Conservation (phyloP, 257 asterid species). For the Solanum lycopersicoides region DNA sequence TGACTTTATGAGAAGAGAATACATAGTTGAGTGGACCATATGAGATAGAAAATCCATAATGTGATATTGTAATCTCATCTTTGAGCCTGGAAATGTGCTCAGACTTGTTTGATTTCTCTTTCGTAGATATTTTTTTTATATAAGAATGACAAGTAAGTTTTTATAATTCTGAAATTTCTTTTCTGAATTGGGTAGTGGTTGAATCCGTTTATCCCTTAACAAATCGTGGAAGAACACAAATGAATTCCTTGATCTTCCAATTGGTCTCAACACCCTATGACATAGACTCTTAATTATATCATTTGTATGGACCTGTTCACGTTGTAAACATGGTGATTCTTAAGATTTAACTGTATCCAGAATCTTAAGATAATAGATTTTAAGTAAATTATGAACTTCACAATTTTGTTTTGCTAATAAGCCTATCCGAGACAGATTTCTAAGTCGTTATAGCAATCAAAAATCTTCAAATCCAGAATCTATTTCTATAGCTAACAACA, state of each 20-base stretch:
- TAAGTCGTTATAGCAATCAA: background rate
- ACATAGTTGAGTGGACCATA: too few relatives aligned
- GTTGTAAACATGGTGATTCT: background rate
- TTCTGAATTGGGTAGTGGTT: slow-evolving; percentile 35
- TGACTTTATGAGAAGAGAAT: too few relatives aligned
- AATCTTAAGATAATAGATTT: too few relatives aligned
- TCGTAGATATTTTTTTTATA: slow-evolving; percentile 31
- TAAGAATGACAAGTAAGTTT: slow-evolving; percentile 26
- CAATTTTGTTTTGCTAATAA: too few relatives aligned
- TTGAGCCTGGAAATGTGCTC: slow-evolving; percentile 23
- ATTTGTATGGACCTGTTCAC: slow-evolving; percentile 24
- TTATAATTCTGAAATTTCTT: slow-evolving; percentile 21
- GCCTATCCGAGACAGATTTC: background rate
- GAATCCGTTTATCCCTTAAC: slow-evolving; percentile 37
- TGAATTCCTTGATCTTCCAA: slow-evolving; percentile 25
- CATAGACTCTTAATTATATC: slow-evolving; percentile 36
- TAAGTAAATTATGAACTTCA: too few relatives aligned
- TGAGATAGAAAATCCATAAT: background rate
- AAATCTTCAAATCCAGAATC: background rate
- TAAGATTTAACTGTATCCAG: too few relatives aligned
- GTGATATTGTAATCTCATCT: background rate
- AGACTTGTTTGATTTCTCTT: slow-evolving; percentile 30
- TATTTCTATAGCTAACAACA: background rate
- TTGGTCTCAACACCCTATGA: slow-evolving; percentile 32
- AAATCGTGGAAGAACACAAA: slow-evolving; percentile 31